Conservation (phyloP, 2,329 filamentous ascomycete genomes). For the Penicillium janthinellum region DNA sequence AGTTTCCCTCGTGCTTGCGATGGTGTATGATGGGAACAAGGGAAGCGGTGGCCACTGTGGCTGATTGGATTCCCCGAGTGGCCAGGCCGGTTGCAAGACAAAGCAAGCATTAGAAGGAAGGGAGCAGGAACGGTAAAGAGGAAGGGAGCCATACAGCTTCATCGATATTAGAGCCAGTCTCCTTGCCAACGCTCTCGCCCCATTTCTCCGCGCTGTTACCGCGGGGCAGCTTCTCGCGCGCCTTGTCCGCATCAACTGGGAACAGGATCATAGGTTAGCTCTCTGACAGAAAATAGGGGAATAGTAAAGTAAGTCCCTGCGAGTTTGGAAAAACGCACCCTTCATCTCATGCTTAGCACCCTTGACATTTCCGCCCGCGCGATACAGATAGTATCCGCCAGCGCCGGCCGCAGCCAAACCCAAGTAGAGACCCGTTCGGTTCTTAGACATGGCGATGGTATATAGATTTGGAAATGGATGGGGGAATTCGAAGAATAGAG, state of each 20-base stretch:
- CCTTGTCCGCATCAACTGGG: conserved; percentile 73
- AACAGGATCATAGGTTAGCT: neutral
- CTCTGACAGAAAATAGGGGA: neutral
- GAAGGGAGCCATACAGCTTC: conserved; percentile 60
- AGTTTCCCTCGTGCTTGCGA: neutral
- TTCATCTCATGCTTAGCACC: conserved; percentile 84
- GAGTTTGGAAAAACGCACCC: conserved; percentile 57
- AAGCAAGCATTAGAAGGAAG: neutral
- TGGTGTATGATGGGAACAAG: neutral
- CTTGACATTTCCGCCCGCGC: conserved; percentile 76
- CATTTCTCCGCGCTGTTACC: conserved; percentile 66
- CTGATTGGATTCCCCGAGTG: neutral
- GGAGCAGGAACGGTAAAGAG: conserved; percentile 4
- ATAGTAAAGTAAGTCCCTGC: neutral
- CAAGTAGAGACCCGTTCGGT: conserved; percentile 40
- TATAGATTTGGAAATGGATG: neutral
- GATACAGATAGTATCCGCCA: conserved; percentile 88
- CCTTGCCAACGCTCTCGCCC: conserved; percentile 61
- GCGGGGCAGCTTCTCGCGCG: conserved; percentile 66
- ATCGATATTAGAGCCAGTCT: conserved; percentile 69
- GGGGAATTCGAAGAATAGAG: neutral
- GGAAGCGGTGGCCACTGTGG: neutral
- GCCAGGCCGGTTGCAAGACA: neutral
- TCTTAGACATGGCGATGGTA: conserved; percentile 38
- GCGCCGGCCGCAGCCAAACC: conserved; percentile 66